Conservation (phyloP, 495 filamentous ascomycete species). For the Ascodesmis nigricans region DNA sequence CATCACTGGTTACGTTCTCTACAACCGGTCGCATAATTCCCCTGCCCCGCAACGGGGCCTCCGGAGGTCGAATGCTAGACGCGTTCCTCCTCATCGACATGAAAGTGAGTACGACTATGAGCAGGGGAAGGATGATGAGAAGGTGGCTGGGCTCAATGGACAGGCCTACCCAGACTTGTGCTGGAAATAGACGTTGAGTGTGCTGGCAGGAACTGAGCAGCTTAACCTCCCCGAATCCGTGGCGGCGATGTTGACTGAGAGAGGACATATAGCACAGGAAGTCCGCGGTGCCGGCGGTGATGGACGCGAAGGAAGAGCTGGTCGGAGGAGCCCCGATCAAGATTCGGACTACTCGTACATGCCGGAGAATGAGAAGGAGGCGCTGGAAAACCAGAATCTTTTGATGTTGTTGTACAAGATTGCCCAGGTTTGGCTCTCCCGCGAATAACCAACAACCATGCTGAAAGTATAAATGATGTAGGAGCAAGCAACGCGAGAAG, state of each 20-base stretch:
- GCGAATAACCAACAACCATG: background rate
- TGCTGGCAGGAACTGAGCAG: too few species aligned
- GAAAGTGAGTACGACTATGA: too few species aligned
- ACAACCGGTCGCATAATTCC: too few species aligned
- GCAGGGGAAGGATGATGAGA: too few species aligned
- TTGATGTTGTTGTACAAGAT: constrained; percentile 38
- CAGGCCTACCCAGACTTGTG: too few species aligned
- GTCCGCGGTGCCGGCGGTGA: constrained; percentile 8
- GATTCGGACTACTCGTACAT: constrained; percentile 12
- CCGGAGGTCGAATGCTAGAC: too few species aligned
- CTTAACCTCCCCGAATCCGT: constrained; percentile 13
- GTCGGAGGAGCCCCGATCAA: constrained; percentile 8
- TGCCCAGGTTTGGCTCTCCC: too few species aligned
- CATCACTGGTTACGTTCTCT: too few species aligned
- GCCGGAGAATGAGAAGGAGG: constrained; percentile 24
- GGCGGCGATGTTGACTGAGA: constrained; percentile 13
- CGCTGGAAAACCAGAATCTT: constrained; percentile 32
- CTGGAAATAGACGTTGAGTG: too few species aligned
- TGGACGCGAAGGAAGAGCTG: constrained; percentile 4
- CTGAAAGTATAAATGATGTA: background rate
- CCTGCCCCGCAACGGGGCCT: too few species aligned
- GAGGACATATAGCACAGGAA: constrained; percentile 15
- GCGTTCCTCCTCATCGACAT: too few species aligned
- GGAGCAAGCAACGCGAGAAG: constrained; percentile 35
- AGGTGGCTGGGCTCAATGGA: too few species aligned